Evolutionary conservation across 1,139 yeast genomes (phyloP), one percentile per base, ranked within the genome.

Genomic region (Zhuliangozyma parablackwelliae): DNA sequence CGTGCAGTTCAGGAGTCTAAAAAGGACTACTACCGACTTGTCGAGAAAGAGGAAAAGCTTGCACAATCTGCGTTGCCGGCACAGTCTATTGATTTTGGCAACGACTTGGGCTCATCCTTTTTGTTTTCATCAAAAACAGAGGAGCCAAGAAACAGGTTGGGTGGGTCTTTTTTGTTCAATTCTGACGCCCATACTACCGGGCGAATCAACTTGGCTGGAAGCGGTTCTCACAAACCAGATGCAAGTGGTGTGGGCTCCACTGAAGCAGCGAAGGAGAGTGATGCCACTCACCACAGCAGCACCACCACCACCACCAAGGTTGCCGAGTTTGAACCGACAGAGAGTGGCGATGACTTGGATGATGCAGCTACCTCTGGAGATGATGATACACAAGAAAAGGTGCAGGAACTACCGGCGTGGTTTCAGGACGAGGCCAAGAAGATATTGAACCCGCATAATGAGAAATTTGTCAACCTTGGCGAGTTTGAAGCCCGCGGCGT

Each of bases 1-100:
- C 61, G 56, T 38, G 81, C 81, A 1, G 63, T 75, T 24, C 72
- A 70, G 39, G 57, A 54, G 30, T 75, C 82, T 0, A 72, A 69
- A 40, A 47, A 49, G 30, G 78, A 71, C 16, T 54, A 61, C 13
- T 38, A 38, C 10, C 34, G 45, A 3, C 42, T 61, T 35, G 46
- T 16, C 16, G 16, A 16, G 16, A 16, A 16, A 16, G 16, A 16
- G 16, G 16, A 3, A 7, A 23, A 6, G 24, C 24, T 23, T 5
- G 24, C 24, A 23, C 24, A 7, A 9, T 23, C 24, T 5, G 3
- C 24, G 3, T 23, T 23, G 10, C 9, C 23, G 7, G 23, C 23
- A 21, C 6, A 21, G 23, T 21, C 24, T 7, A 7, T 23, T 23
- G 24, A 23, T 9, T 23, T 23, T 23, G 24, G 24, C 6, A 3